These are phyloP conservation scores for Amylostereum areolatum DNA, from an alignment of 1,284 basidiomycete species.

Conservation along the genomic window DNA sequence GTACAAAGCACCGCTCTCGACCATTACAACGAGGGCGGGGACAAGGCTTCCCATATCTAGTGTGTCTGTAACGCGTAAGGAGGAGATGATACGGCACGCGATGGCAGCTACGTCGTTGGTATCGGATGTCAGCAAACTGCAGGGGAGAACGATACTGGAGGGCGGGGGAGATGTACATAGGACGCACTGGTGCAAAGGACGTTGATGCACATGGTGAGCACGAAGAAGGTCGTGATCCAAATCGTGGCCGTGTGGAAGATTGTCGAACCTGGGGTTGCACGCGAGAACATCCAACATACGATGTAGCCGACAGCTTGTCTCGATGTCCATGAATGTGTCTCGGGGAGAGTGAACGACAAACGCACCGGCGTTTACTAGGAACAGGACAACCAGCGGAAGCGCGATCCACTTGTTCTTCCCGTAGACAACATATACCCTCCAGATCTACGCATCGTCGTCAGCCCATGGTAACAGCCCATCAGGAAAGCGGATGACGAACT, in stretches of 20 bases:
- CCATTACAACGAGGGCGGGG: constrained; percentile 1
- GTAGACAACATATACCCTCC: not conserved
- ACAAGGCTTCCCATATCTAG: not conserved
- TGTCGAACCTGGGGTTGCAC: not conserved
- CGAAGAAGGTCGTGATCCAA: constrained; percentile 13
- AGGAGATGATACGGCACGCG: not conserved
- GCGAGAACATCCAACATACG: not conserved
- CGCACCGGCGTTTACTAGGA: not conserved
- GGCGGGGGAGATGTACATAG: not conserved
- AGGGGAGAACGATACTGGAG: not conserved
- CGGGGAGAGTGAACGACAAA: not conserved
- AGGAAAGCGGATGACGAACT: not conserved
- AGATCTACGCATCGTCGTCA: not conserved
- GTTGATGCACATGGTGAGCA: constrained; percentile 10
- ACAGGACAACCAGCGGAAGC: not conserved
- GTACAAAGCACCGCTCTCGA: constrained; percentile 6
- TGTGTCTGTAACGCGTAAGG: not conserved
- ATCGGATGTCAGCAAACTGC: not conserved
- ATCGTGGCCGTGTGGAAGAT: not conserved
- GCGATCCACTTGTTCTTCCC: not conserved
- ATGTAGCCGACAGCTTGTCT: too few species aligned
- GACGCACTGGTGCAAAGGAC: constrained; percentile 8
- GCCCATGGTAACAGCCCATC: not conserved
- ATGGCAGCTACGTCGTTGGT: not conserved
- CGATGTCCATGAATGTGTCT: not conserved